A percentile compares a stretch with the other conserved stretches of the same genome.
Conservation (phyloP, 1,139 yeast species). For the Yamadazyma dushanensis region DNA sequence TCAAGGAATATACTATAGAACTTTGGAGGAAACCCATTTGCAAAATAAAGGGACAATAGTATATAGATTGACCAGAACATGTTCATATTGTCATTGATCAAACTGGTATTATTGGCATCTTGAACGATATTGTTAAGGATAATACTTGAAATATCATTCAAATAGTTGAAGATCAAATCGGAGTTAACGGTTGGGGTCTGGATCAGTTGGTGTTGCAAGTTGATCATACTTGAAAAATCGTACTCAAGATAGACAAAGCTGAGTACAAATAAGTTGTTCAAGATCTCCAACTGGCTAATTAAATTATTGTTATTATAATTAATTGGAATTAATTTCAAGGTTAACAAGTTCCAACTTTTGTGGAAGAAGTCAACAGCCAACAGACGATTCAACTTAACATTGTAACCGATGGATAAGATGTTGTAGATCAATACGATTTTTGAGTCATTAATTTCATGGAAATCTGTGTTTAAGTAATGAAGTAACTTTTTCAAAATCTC, state of each 20-base stretch:
- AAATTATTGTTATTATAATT: conserved; percentile 38
- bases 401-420: conserved; percentile 27
- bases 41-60: conserved; percentile 37
- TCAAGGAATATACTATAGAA: conserved; percentile 35
- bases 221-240: conserved; percentile 18
- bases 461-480: conserved; percentile 23
- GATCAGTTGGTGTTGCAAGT: conserved; percentile 1
- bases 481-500: conserved; percentile 25
- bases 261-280: conserved; percentile 33
- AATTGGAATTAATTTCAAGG: conserved; percentile 39
- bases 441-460: conserved; percentile 21
- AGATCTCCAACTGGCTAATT: conserved; percentile 43
- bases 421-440: conserved; percentile 30
- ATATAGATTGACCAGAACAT: conserved; percentile 49
- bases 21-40: conserved; percentile 35
- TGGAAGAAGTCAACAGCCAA: conserved; percentile 36
- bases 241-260: conserved; percentile 31
- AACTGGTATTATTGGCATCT: conserved; percentile 6
- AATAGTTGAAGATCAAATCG: conserved; percentile 43
- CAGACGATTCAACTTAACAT: conserved; percentile 16
- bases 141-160: conserved; percentile 46
- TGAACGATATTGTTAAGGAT: conserved; percentile 25
- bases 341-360: conserved; percentile 46
- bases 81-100: conserved; percentile 17
- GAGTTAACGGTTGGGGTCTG: conserved; percentile 7